Base-by-base conservation (phyloP, 2,329 filamentous ascomycete genomes). In the Neophaeococcomyces mojaviensis region DNA sequence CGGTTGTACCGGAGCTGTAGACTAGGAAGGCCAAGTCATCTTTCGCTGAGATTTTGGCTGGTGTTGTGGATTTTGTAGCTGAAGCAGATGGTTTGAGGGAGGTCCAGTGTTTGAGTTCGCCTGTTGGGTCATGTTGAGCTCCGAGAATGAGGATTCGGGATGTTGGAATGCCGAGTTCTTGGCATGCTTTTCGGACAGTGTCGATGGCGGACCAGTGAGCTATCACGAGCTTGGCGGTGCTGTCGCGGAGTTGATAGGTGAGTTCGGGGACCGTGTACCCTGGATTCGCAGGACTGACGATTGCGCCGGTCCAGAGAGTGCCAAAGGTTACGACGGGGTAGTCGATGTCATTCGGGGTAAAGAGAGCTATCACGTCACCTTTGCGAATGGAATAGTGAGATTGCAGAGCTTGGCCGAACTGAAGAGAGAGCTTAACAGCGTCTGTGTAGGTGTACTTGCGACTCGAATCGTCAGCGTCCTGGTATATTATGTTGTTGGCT, bases 1-100 rank as follows among this genome's bases (percentile, higher is more conserved):
- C 90, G 0, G 90, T 96, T 0, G 90, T 97, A 6, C 90, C 90
- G 6, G 84, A 89, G 40, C 82, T 88, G 64, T 94, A 96, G 1
- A 94, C 87, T 47, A 96, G 66, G 59, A 92, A 94, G 0, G 87
- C 84, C 20, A 92, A 63, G 60, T 95, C 88, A 47, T 79, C 81
- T 40, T 75, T 73, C 0, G 86, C 78, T 39, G 84, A 72, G 42
- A 88, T 66, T 56, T 77, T 80, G 15, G 30, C 30, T 3, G 79
- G 70, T 46, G 76, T 76, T 0, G 76, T 70, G 5, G 46, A 41
- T 5, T 44, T 32, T 4, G 15, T 22, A 18, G 42, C 16, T 3
- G 77, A 72, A 1, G 77, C 76, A 16, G 79, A 76, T 54, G 86
- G 81, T 45, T 79, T 71, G 15, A 90, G 74, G 54, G 77, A 78